A percentile compares a stretch with the other conserved stretches of the same genome.
Conservation (phyloP, 768 basidiomycete genomes). For the Boletus reticuloceps region DNA sequence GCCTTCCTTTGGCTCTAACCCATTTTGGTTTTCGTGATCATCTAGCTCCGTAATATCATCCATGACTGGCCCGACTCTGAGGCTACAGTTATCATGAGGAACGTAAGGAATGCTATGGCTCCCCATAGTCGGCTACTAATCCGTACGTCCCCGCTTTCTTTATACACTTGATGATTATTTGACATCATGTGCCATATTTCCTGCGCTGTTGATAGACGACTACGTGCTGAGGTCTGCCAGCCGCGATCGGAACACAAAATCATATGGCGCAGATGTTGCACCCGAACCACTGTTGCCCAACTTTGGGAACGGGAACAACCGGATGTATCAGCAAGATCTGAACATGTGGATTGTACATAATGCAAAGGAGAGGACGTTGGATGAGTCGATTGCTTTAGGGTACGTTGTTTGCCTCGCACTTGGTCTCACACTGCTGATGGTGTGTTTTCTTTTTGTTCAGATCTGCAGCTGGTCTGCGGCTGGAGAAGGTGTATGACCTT, state of each 20-base stretch:
- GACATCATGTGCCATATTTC: not conserved
- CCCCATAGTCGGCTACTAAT: constrained; percentile 33
- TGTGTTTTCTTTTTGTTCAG: constrained; percentile 2
- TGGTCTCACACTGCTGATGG: not conserved
- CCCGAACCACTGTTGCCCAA: constrained; percentile 48
- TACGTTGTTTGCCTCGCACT: not conserved
- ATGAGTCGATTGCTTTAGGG: constrained; percentile 39
- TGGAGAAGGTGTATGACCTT: constrained; percentile 29
- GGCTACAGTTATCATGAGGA: constrained; percentile 29
- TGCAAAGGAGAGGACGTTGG: constrained; percentile 41
- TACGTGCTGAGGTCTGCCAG: constrained; percentile 16
- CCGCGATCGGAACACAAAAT: constrained; percentile 1
- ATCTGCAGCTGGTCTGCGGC: constrained; percentile 14
- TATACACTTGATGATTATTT: too few species aligned
- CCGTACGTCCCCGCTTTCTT: constrained; percentile 19
- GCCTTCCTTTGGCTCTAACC: not conserved
- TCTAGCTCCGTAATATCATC: constrained; percentile 27
- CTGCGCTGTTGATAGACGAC: constrained; percentile 15
- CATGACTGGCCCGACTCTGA: constrained; percentile 39
- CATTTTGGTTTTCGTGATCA: not conserved
- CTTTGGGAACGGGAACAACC: constrained; percentile 41
- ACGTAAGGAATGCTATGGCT: constrained; percentile 27
- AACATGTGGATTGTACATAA: constrained; percentile 45
- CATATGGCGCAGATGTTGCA: constrained; percentile 27
- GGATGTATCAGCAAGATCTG: constrained; percentile 44